Base-by-base conservation (phyloP, 2,329 filamentous ascomycete species). In the Fusarium aywerte region DNA sequence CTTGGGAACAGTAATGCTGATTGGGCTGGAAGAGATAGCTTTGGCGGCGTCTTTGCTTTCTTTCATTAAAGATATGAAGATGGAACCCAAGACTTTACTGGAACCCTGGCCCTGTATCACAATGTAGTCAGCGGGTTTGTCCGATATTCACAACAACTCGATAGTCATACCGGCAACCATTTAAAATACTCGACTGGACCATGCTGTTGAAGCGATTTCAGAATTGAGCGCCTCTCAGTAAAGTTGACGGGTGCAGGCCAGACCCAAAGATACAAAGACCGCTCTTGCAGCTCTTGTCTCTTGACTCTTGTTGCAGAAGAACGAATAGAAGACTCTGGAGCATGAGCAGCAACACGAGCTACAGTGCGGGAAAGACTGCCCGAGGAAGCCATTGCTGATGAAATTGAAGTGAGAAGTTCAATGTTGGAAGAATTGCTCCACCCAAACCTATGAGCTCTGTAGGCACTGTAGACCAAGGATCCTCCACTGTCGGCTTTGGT, bases 171-270 rank as follows among this genome's bases (percentile, higher is more conserved):
- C 38, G 72, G 68, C 12, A 66, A 39, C 36, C 55, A 51, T 76
- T 82, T 84, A 74, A 88, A 88, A 33, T 83, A 77, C 38, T 87
- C 83, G 42, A 87, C 79, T 3, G 78, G 75, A 55, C 82, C 83
- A 67, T 83, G 77, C 54, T 79, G 78, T 74, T 86, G 81, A 21
- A 88, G 76, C 27, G 82, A 79, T 40, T 82, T 81, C 32, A 88
- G 76, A 20, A 88, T 79, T 9, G 85, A 84, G 23, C 85, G 83
- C 8, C 86, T 83, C 75, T 88, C 85, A 29, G 80, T 79, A 66
- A 88, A 82, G 44, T 66, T 83, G n/a, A 77, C 70, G 12, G 86
- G 86, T 13, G 80, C 71, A 15, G 86, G 86, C n/a, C 76, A 74
- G 20, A 87, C 85, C 35, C 79, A 80, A 63, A 88, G 69, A 59